Base-by-base conservation (phyloP, 2,329 filamentous ascomycete genomes). In the Aspergillaceae sp. region DNA sequence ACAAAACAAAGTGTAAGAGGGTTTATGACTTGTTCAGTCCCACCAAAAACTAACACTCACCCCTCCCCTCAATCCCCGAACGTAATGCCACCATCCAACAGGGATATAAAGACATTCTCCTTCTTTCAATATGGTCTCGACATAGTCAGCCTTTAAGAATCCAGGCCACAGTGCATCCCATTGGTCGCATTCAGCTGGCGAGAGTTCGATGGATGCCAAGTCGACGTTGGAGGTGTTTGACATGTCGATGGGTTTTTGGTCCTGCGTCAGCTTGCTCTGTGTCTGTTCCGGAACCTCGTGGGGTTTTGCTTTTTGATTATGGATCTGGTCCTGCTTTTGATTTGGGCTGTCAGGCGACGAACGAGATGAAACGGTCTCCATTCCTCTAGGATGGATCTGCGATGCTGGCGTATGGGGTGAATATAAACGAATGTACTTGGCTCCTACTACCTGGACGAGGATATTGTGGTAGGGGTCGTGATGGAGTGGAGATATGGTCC, bases 11-110 rank as follows among this genome's bases (percentile, higher is more conserved):
- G 19, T 19, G 2, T 19, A 19, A 19, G 1, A 19, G 19, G 19
- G 19, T 19, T 1, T 19, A 19, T 19, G 19, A 19, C 19, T 19
- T 19, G 19, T 19, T 19, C 19, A 19, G 19, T 86, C 85, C 86
- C 87, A 98, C 92, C 92, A 98, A 61, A 96, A 97, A 61, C 89
- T 96, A 8, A 97, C 89, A 55, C 90, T 96, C 60, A 94, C 90
- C 61, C 91, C 95, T 19, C 87, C 80, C 47, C 81, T 88, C 58
- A 97, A 63, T 42, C 88, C 88, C 49, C 86, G 76, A 3, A 97
- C 87, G 66, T 96, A 97, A 72, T 98, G 92, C 92, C 92, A 98
- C 91, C 92, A 98, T 0, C 91, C 92, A 4, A 87, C 76, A 0
- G 92, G 92, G 44, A 98, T 87, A 62, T 95, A 92, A 44, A 98